A percentile compares a stretch with the other conserved stretches of the same genome.
These are phyloP conservation scores for Rhizopus delemar DNA, from an alignment of 371 early-diverging fungal genomes.

Conservation along the genomic window DNA sequence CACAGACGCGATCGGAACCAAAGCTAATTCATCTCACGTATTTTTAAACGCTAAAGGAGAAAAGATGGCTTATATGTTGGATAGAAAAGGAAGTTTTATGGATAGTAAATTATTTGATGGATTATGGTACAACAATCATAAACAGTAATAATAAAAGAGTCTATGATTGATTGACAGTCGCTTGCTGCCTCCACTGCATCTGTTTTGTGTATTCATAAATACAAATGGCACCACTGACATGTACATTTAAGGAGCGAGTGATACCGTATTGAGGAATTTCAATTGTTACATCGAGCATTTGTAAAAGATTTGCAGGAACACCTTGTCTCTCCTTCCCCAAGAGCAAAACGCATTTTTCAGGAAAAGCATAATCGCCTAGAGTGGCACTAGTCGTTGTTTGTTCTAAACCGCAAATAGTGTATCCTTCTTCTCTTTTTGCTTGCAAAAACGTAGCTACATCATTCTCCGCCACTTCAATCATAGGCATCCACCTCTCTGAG, in stretches of 20 bases:
- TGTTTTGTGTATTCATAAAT: conserved; percentile 65
- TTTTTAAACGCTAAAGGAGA: conserved; percentile 46
- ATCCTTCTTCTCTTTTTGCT: conserved; percentile 57
- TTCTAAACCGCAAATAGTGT: conserved; percentile 65
- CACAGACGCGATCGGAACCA: conserved; percentile 37
- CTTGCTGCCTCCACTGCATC: conserved; percentile 46
- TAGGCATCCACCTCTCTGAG: conserved; percentile 66
- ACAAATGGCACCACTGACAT: conserved; percentile 65
- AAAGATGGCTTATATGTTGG: conserved; percentile 50
- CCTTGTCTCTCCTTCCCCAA: conserved; percentile 62
- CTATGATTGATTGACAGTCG: conserved; percentile 4
- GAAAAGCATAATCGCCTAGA: conserved; percentile 57
- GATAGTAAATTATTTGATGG: conserved; percentile 53
- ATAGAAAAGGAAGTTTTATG: conserved; percentile 50
- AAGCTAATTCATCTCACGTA: conserved; percentile 40
- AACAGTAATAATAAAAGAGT: not conserved
- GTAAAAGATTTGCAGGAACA: conserved; percentile 59
- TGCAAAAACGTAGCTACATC: conserved; percentile 49
- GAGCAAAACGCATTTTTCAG: conserved; percentile 56
- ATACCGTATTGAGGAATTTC: conserved; percentile 72
- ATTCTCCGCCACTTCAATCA: conserved; percentile 48
- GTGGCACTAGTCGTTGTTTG: conserved; percentile 63
- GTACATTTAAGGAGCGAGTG: conserved; percentile 64
- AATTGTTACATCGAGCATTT: conserved; percentile 58
- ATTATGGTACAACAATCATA: conserved; percentile 33